Base-by-base conservation (phyloP, 108 stramenopile species). In the Phaeodactylum tricornutum region DNA sequence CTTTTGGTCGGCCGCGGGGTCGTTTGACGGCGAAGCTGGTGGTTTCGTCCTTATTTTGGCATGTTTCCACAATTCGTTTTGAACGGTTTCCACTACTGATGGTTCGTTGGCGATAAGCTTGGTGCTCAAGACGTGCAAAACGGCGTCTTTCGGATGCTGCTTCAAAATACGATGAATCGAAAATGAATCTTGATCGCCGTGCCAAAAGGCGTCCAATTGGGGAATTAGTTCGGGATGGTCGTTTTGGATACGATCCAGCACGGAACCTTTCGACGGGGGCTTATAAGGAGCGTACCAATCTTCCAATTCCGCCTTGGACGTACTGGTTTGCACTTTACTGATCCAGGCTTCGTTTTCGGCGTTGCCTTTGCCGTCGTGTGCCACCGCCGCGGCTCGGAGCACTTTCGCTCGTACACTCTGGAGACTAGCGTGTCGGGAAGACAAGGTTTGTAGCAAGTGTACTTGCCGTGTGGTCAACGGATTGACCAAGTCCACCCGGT, bases 221-320 rank as follows among this genome's bases (percentile, higher is more conserved):
- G 16, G 41, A 14, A 66, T 50, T 27, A 79, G 57, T 41, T 75
- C 39, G 0, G 78, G 78, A 54, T 72, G 63, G 22, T 79, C 59
- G 22, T 39, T 44, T 32, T 41, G 34, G 43, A 79, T 72, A 17
- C 74, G 67, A 45, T 79, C 70, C 24, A 58, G 44, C 15, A 79
- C 52, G 14, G 66, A 64, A 20, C 78, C 78, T 38, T 75, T 75
- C 15, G 59, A 26, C 2, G 74, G 74, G 33, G 78, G 78, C 46
- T 75, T 75, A 53, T 59, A 77, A 8, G 76, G 76, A 35, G 71
- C 57, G 41, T 79, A 79, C 16, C 67, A 52, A 57, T 75, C 78
- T 25, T 75, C 73, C 39, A 79, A 44, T 35, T 79, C 74, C 1
- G 64, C 37, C 43, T 72, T 75, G 53, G 56, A 59, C 11, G 59